Evolutionary conservation across 1,284 basidiomycete species (phyloP), one percentile per base, ranked within the genome.

Genomic region (Tylopilus orsonianus): DNA sequence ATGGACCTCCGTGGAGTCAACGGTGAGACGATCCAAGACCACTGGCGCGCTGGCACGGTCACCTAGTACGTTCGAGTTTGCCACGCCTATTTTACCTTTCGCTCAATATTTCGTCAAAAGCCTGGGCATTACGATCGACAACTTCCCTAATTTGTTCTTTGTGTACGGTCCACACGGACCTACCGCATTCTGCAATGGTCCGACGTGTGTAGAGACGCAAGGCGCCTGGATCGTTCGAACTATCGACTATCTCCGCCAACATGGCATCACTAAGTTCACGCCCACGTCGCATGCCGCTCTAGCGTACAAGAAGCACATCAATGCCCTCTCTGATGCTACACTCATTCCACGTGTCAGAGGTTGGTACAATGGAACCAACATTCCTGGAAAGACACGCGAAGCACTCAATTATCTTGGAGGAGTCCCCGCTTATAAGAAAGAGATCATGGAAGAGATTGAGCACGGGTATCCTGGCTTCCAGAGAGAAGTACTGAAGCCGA

Each of bases 91-190:
- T 27, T 19, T 12, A 5, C 24, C 5, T 3, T 8, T 30, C 5
- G 8, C 8, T 24, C 5, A 16, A 23, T 4, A 2, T 20, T 5
- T 9, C 8, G 3, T 19, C 0, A 14, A 47, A 36, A 61, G 59
- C 13, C 37, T 62, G 2, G 51, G 57, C 8, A 42, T 60, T 51
- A 42, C 58, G 9, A 38, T 58, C 5, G 56, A 59, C 14, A 53
- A 62, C 18, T 58, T 62, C 24, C 60, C 47, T 7, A 58, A 60
- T 39, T 23, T 60, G 0, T 62, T 22, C 24, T 48, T 56, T 12
- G 35, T 44, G 29, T 44, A 56, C 2, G 56, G 60, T 8, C 49
- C 60, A 1, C 60, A 60, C 1, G 60, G 42, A 22, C 57, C 58
- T 1, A 49, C 39, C 0, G 41, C 48, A 2, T 29, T 48, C 19